Percentiles rank a stretch among this genome's conserved stretches.
These are phyloP conservation scores for Lentinula sp. DNA, from an alignment of 768 basidiomycete genomes.

Conservation along the genomic window DNA sequence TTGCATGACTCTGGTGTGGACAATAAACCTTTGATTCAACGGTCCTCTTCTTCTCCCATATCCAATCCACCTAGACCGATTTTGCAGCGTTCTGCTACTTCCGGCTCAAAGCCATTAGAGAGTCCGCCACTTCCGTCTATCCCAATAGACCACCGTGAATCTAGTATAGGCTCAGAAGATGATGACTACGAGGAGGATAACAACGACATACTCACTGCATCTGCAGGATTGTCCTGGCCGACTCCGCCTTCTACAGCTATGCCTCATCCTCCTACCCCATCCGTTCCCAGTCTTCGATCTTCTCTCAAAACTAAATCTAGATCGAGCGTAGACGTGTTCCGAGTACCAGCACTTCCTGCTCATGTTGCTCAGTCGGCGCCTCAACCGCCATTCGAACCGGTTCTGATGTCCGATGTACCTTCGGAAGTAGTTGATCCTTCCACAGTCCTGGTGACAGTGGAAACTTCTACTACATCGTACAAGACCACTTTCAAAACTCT, in stretches of 20 bases:
- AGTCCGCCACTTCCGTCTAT: conserved; percentile 55
- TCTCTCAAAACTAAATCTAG: conserved; percentile 30
- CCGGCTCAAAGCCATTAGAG: conserved; percentile 3
- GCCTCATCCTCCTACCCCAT: conserved; percentile 19
- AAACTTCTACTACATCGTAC: conserved; percentile 64
- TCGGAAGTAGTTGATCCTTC: conserved; percentile 43
- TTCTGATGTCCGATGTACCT: conserved; percentile 59
- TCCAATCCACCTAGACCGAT: conserved; percentile 8
- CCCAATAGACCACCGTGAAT: conserved; percentile 20
- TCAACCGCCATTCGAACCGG: conserved; percentile 55
- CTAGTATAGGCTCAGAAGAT: conserved; percentile 16
- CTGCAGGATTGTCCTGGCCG: not conserved
- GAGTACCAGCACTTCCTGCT: conserved; percentile 45
- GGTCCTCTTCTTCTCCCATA: conserved; percentile 1
- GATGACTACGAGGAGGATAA: conserved; percentile 19
- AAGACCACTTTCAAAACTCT: conserved; percentile 65
- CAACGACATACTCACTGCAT: not conserved
- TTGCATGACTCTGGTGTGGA: conserved; percentile 39
- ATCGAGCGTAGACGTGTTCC: conserved; percentile 31
- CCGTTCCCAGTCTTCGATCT: conserved; percentile 21
- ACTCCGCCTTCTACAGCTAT: not conserved
- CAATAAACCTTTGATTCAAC: not conserved
- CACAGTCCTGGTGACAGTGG: conserved; percentile 63
- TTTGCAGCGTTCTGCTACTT: not conserved
- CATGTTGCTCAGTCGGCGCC: conserved; percentile 35